phyloP scores from a whole-genome alignment of 164 flowering plant genomes.

The Liriodendron chinense region DNA sequence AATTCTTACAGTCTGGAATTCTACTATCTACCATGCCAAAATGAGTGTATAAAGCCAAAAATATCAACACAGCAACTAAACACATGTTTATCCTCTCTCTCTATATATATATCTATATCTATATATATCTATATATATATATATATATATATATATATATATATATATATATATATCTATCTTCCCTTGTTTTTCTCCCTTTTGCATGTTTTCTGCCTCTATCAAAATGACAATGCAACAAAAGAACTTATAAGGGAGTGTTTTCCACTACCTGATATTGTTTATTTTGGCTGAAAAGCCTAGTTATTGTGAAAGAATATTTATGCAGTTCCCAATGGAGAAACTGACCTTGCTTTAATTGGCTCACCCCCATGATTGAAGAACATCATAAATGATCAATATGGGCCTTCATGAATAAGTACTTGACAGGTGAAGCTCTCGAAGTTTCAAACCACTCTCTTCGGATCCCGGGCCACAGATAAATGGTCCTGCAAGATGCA shows the following conservation, averaged over 20 bases:
- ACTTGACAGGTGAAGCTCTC: neutral
- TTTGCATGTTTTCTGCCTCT: neutral
- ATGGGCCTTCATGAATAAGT: neutral
- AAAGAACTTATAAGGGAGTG: no score
- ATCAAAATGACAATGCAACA: neutral
- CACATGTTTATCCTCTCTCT: neutral
- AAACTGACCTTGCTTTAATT: neutral
- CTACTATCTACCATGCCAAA: neutral
- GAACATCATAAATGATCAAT: neutral
- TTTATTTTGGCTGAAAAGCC: neutral
- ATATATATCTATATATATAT: no score
- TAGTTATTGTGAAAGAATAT: neutral
- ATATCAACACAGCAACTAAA: neutral
- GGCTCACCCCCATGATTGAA: no score
- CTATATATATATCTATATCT: no score
- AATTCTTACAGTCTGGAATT: no score
- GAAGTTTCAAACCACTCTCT: constrained; percentile 39
- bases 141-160: no score
- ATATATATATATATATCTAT: no score
- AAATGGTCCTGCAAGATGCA: constrained; percentile 65
- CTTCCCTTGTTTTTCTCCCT: neutral
- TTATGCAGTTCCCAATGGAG: neutral
- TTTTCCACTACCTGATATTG: no score
- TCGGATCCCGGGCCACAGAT: constrained; percentile 78
- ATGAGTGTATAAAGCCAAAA: neutral